Conservation (phyloP, 208 protist genomes). For the Crithidia thermophila region DNA sequence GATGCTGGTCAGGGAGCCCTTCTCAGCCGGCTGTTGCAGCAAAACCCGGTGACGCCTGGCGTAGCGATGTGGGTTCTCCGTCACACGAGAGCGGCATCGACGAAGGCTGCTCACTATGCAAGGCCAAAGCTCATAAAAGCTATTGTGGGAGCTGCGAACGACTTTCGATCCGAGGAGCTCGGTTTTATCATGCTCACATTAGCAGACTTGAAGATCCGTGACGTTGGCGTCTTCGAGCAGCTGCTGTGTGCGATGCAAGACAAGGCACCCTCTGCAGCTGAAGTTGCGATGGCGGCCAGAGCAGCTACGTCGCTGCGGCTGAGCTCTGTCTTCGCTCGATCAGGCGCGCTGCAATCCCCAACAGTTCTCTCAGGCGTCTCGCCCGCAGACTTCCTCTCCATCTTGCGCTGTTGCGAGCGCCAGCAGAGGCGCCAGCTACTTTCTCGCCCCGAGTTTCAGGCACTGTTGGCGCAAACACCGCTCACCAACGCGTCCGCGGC, state of each 20-base stretch:
- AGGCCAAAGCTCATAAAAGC: conserved; percentile 1
- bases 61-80: conserved; percentile 15
- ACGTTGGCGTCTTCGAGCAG: conserved; percentile 23
- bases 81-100: background rate
- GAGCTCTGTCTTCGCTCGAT: conserved; percentile 18
- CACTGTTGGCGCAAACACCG: background rate
- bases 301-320: conserved; percentile 21
- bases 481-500: background rate
- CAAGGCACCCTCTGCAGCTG: background rate
- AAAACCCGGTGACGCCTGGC: conserved; percentile 2
- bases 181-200: conserved; percentile 15
- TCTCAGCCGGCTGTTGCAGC: conserved; percentile 11
- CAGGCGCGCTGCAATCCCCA: too few relatives aligned
- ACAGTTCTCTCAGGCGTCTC: conserved; percentile 7
- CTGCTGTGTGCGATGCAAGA: conserved; percentile 13
- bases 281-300: conserved; percentile 16
- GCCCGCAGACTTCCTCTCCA: conserved; percentile 9
- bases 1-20: conserved; percentile 7
- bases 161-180: conserved; percentile 14
- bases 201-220: conserved; percentile 23
- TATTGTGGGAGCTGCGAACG: background rate
- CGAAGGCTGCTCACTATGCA: conserved; percentile 4
- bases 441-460: background rate
- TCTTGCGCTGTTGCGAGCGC: conserved; percentile 21
- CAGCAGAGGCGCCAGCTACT: conserved; percentile 20